Evolutionary conservation across 2,329 filamentous ascomycete genomes (phyloP).

Genomic region (Diaporthe sp.): DNA sequence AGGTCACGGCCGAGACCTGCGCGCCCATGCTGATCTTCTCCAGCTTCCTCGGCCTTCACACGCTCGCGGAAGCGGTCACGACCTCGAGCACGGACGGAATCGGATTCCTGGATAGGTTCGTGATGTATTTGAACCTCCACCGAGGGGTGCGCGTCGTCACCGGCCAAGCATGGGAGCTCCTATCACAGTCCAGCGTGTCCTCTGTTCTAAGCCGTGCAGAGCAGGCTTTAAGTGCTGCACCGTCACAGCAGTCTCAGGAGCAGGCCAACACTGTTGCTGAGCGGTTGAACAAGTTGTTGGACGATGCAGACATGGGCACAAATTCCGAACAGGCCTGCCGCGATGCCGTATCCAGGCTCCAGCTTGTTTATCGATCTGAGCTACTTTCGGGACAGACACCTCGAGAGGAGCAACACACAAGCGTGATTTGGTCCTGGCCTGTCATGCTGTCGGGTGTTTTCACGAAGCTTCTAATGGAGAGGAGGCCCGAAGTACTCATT

Average conservation of each 20-base stretch:
- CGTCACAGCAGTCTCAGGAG: not conserved
- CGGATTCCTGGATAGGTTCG: not conserved
- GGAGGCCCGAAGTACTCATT: not conserved
- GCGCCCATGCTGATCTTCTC: slow-evolving; percentile 1
- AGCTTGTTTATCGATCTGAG: not conserved
- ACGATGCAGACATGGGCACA: not conserved
- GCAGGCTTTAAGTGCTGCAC: not conserved
- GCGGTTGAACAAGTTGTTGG: not conserved
- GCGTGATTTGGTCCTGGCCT: not conserved
- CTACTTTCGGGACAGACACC: too few species aligned
- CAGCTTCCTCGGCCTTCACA: not conserved
- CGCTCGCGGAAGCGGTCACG: not conserved
- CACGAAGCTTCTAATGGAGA: not conserved
- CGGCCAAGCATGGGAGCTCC: not conserved
- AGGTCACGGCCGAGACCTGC: slow-evolving; percentile 3
- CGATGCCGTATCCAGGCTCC: not conserved
- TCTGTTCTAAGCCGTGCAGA: not conserved
- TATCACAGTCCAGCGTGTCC: not conserved
- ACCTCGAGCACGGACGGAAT: not conserved
- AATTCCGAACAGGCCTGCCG: not conserved
- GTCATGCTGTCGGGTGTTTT: not conserved
- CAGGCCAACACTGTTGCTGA: not conserved
- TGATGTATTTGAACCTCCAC: not conserved
- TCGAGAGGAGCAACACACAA: not conserved
- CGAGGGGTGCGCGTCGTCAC: not conserved